Base-by-base conservation (phyloP, 148 eudicot species). In the Pharnaceum exiguum region DNA sequence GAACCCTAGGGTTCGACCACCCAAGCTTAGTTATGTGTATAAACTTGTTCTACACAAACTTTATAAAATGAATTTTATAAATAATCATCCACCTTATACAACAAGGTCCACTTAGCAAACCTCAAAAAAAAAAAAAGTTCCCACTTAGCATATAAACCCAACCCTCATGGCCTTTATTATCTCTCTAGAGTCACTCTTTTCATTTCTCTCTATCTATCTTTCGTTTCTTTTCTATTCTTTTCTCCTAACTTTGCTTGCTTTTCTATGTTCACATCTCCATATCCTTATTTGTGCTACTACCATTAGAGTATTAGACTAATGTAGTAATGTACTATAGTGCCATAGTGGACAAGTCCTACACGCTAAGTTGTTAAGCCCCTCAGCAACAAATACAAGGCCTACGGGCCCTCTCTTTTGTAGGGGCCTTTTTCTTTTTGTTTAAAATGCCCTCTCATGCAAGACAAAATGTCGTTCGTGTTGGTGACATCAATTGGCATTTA, bases 311-410 rank as follows among this genome's bases (percentile, higher is more conserved):
- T 36, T 25, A 17, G 21, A 37, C 21, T 35, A 35, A 35, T 35
- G 7, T 6, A 35, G 12, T 35, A 35, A 35, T 35, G 38, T 6
- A 12, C 12, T 7, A 12, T 6, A 12, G 8, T 6, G 38, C 8
- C 8, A 12, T 7, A 17, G 45, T 73, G 31, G 59, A 38, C 65
- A 59, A 65, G 59, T 50, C 52, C 48, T 10, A 46, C 63, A 56
- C 71, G 71, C 64, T 46, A 63, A 74, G 52, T 51, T 57, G 56
- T 60, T 59, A 63, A 63, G 40, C 31, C n/a, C n/a, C 31, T 23
- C 18, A 10, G 23, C 27, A 19, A 1, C 27, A 3, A 19, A 8
- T 8, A 16, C 7, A 16, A 3, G 11, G 21, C 2, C 3, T 15
- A 17, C 4, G 54, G 21, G 29, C 21, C 33, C 38, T 18, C 28